Conservation (phyloP, 371 early-diverging fungal genomes). For the Saksenaea oblongispora region DNA sequence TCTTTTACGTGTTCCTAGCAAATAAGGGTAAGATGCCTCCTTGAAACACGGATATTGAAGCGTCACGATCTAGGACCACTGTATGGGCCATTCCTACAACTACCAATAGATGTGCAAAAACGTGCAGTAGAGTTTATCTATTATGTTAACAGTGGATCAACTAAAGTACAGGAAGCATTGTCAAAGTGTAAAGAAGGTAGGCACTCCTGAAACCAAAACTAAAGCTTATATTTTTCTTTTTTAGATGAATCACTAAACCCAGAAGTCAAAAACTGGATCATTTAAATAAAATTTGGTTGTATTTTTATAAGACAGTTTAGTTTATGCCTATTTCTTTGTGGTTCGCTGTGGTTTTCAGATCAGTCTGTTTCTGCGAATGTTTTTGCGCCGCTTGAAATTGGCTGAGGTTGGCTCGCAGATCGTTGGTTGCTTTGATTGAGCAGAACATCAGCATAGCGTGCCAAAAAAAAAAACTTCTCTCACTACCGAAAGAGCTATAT, state of each 20-base stretch:
- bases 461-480: too few species aligned
- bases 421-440: too few species aligned
- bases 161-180: slow-evolving; percentile 30
- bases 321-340: too few species aligned
- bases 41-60: neutral
- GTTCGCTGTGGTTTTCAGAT: too few species aligned
- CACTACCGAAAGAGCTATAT: too few species aligned
- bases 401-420: too few species aligned
- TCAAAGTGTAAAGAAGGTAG: slow-evolving; percentile 17
- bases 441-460: too few species aligned
- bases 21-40: slow-evolving; percentile 22
- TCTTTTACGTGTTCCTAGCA: slow-evolving; percentile 48
- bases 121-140: slow-evolving; percentile 54
- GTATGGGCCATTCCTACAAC: slow-evolving; percentile 47
- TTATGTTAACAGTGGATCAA: slow-evolving; percentile 33
- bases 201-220: slow-evolving; percentile 5
- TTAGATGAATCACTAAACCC: neutral
- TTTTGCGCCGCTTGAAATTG: too few species aligned
- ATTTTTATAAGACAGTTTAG: too few species aligned
- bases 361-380: too few species aligned
- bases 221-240: neutral
- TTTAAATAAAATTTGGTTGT: neutral
- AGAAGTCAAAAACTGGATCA: neutral
- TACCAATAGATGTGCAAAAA: slow-evolving; percentile 48
- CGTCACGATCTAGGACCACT: slow-evolving; percentile 23